Evolutionary conservation across 2,329 filamentous ascomycete species (phyloP).

Genomic region (Stylonectria norvegica): DNA sequence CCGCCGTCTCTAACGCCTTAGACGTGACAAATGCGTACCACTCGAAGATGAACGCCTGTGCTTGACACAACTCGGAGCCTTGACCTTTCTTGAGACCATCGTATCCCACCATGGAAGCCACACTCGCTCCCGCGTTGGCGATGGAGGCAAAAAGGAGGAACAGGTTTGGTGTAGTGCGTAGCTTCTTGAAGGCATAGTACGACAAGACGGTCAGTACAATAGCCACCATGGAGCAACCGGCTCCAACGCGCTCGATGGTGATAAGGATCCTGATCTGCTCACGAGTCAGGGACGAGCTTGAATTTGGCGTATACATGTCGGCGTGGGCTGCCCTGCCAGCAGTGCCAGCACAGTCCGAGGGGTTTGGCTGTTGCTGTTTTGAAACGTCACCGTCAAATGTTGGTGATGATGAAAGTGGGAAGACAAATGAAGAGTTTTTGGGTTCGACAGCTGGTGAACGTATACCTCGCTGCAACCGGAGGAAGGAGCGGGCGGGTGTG

Average conservation of each 20-base stretch:
- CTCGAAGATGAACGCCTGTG: slow-evolving; percentile 60
- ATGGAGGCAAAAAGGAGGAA: slow-evolving; percentile 39
- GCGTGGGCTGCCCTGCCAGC: too few relatives aligned
- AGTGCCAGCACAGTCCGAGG: background rate
- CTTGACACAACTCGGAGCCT: slow-evolving; percentile 57
- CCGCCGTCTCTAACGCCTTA: background rate
- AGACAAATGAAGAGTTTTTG: background rate
- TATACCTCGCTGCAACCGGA: background rate
- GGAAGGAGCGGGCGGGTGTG: too few relatives aligned
- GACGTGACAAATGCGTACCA: slow-evolving; percentile 48
- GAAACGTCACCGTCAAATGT: background rate
- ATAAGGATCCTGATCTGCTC: slow-evolving; percentile 44
- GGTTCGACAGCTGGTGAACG: background rate
- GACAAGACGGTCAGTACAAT: slow-evolving; percentile 48
- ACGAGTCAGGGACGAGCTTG: slow-evolving; percentile 26
- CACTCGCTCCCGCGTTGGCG: slow-evolving; percentile 50
- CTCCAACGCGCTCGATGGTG: slow-evolving; percentile 51
- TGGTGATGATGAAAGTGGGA: background rate
- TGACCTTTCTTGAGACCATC: slow-evolving; percentile 56
- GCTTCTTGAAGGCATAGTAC: slow-evolving; percentile 47
- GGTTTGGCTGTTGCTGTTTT: background rate
- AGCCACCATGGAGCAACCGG: slow-evolving; percentile 50
- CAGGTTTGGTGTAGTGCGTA: slow-evolving; percentile 56
- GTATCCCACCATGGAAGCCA: slow-evolving; percentile 68
- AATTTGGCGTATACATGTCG: slow-evolving; percentile 15